These are phyloP conservation scores for Peronospora farinosa DNA, from an alignment of 352 stramenopile species.

Conservation along the genomic window DNA sequence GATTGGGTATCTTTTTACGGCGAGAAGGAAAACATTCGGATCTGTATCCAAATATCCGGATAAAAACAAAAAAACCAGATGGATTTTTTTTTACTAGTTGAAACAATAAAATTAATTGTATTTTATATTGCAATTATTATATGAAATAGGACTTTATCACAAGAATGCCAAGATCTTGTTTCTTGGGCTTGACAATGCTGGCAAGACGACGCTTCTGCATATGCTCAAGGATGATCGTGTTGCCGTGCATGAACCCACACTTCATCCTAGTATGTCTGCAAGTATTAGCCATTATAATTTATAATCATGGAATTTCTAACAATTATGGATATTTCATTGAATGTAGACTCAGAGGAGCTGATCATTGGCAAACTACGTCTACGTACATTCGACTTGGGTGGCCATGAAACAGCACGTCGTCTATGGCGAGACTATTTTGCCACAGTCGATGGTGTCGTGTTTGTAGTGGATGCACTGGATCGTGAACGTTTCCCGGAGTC, in stretches of 20 bases:
- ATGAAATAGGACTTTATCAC: slow-evolving; percentile 98
- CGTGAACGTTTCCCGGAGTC: slow-evolving; percentile 98
- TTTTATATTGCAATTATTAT: slow-evolving; percentile 5
- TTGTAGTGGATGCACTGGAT: slow-evolving; percentile 98
- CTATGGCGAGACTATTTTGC: slow-evolving; percentile 99
- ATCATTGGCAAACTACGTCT: slow-evolving; percentile 97
- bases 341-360: slow-evolving; percentile 84
- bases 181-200: slow-evolving; percentile 98
- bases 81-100: too few relatives aligned
- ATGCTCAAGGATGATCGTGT: slow-evolving; percentile 99
- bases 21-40: too few relatives aligned
- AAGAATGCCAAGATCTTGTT: slow-evolving; percentile 99
- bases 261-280: slow-evolving; percentile 87
- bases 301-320: too few relatives aligned
- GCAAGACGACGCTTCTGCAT: slow-evolving; percentile 99
- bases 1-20: too few relatives aligned
- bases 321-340: background rate
- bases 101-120: background rate
- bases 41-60: too few relatives aligned
- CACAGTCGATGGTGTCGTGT: slow-evolving; percentile 98
- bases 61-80: too few relatives aligned
- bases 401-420: slow-evolving; percentile 95
- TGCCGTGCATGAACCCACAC: slow-evolving; percentile 92
- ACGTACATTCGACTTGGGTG: slow-evolving; percentile 98
- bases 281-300: background rate